phyloP scores from a whole-genome alignment of 257 asterid genomes.

The Primulina huaijiensis region DNA sequence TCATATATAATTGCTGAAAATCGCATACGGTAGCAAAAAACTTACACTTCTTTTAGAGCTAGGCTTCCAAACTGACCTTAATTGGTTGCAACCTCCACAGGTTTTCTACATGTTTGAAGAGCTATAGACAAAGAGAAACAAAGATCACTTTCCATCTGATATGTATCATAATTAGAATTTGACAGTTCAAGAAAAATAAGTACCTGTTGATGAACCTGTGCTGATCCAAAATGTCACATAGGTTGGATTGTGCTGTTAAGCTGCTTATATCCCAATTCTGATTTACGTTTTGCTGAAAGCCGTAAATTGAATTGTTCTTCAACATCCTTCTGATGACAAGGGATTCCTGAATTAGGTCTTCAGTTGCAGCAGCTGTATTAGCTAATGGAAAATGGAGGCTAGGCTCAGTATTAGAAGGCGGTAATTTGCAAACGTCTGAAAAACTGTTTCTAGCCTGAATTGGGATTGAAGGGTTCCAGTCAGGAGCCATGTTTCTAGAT shows the following conservation, averaged over 20 bases:
- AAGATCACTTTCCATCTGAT: background rate
- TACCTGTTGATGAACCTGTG: conserved; percentile 55
- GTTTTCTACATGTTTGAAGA: conserved; percentile 35
- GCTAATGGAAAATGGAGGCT: background rate
- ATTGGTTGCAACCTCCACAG: conserved; percentile 23
- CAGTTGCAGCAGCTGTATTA: conserved; percentile 3
- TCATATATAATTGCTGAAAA: background rate
- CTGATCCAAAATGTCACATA: conserved; percentile 41
- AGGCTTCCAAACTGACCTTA: conserved; percentile 2
- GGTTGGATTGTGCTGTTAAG: conserved; percentile 36
- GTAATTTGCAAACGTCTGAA: conserved; percentile 24
- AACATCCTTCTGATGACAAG: conserved; percentile 30
- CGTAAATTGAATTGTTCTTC: conserved; percentile 32
- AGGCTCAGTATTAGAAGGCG: conserved; percentile 11
- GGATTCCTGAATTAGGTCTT: conserved; percentile 39
- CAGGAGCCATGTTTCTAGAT: conserved; percentile 17
- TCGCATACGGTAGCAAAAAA: conserved; percentile 19
- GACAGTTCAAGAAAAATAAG: background rate
- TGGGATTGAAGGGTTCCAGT: conserved; percentile 21
- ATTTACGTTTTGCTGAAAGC: conserved; percentile 38
- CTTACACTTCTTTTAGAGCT: conserved; percentile 31
- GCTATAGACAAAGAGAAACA: conserved; percentile 24
- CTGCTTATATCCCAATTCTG: conserved; percentile 48
- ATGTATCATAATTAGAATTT: background rate
- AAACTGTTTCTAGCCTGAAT: conserved; percentile 27